These are phyloP conservation scores for Sugiyamaella boreocaroliniensis DNA, from an alignment of 805 yeast genomes.

Conservation along the genomic window DNA sequence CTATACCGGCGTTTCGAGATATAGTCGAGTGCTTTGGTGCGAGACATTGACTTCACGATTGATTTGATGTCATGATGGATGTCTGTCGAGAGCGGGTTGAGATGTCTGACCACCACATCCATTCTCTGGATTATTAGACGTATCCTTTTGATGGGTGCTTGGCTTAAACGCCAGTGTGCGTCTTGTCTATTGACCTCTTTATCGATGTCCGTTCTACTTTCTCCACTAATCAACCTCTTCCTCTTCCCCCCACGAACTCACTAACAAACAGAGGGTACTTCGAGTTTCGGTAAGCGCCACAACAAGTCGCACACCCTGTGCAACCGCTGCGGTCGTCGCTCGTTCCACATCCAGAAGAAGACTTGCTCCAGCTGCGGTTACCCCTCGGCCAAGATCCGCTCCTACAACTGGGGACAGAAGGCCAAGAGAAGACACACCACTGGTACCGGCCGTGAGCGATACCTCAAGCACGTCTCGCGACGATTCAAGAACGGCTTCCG, in stretches of 20 bases:
- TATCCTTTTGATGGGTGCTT: neutral
- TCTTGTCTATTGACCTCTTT: neutral
- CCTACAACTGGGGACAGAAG: constrained; percentile 96
- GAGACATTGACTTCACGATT: too few relatives aligned
- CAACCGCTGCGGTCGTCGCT: constrained; percentile 94
- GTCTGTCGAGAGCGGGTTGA: neutral
- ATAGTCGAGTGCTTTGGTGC: too few relatives aligned
- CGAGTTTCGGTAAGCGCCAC: constrained; percentile 99
- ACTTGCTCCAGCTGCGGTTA: constrained; percentile 98
- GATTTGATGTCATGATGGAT: neutral
- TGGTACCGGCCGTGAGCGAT: constrained; percentile 99
- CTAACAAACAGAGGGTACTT: constrained; percentile 72
- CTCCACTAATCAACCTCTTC: neutral
- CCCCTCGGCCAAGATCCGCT: constrained; percentile 97
- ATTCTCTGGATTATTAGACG: neutral
- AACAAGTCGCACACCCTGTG: constrained; percentile 99
- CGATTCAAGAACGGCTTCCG: constrained; percentile 99
- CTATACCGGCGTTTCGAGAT: too few relatives aligned
- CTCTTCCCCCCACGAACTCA: neutral
- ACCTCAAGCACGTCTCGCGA: constrained; percentile 95
- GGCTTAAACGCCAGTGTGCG: neutral
- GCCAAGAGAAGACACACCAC: constrained; percentile 99
- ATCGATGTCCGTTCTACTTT: neutral
- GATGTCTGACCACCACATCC: neutral
- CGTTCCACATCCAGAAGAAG: constrained; percentile 99